These are phyloP conservation scores for Fusarium clavum DNA, from an alignment of 2,329 filamentous ascomycete genomes.

Conservation along the genomic window DNA sequence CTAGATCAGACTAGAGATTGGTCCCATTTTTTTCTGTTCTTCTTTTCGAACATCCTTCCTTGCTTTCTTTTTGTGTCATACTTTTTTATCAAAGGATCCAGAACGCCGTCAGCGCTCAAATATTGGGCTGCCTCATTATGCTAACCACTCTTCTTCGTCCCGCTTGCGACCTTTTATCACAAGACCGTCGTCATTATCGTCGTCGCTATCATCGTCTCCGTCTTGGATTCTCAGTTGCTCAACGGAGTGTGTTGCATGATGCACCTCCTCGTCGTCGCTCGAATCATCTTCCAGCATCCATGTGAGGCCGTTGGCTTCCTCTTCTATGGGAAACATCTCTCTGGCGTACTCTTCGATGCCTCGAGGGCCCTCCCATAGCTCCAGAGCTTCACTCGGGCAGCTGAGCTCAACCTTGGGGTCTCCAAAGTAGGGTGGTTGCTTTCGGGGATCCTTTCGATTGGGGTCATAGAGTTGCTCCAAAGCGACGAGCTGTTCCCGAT, in stretches of 20 bases:
- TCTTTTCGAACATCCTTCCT: constrained; percentile 24
- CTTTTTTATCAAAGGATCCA: constrained; percentile 18
- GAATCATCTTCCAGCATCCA: constrained; percentile 82
- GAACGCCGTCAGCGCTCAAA: background rate
- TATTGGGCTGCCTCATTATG: constrained; percentile 49
- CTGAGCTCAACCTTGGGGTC: constrained; percentile 66
- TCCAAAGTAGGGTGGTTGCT: constrained; percentile 74
- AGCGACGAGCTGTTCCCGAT: constrained; percentile 85
- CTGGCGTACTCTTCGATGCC: constrained; percentile 94
- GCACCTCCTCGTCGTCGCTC: constrained; percentile 52
- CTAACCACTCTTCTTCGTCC: constrained; percentile 70
- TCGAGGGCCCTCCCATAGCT: constrained; percentile 91
- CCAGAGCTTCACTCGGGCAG: constrained; percentile 79
- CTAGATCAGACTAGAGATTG: constrained; percentile 14
- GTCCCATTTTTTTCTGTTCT: constrained; percentile 30
- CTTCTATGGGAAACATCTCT: constrained; percentile 94
- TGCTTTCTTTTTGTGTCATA: constrained; percentile 27
- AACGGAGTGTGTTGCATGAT: constrained; percentile 51
- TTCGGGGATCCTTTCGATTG: constrained; percentile 62
- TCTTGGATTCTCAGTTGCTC: constrained; percentile 57
- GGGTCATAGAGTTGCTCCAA: constrained; percentile 70
- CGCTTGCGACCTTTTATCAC: constrained; percentile 68
- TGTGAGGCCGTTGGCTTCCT: constrained; percentile 90
- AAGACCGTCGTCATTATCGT: constrained; percentile 69
- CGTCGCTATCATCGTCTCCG: constrained; percentile 58